Evolutionary conservation across 768 basidiomycete genomes (phyloP).

Genomic region (Dentipellis sp.): DNA sequence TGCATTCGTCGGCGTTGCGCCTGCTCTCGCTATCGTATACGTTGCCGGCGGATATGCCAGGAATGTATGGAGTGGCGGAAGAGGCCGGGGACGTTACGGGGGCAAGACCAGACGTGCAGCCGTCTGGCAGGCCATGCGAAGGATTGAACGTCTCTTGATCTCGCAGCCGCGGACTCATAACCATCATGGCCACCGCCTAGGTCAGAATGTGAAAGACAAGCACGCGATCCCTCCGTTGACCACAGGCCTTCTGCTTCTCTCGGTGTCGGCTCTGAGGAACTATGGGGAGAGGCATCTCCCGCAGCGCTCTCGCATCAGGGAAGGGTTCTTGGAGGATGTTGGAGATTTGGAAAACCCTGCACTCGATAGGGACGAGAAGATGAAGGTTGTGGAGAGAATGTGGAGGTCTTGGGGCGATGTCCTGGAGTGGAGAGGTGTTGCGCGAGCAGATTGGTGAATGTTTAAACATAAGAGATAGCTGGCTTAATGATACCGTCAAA

Average conservation of each 20-base stretch:
- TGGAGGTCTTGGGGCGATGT: slow-evolving; percentile 77
- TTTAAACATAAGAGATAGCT: too few species aligned
- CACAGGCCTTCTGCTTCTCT: slow-evolving; percentile 65
- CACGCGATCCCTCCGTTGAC: slow-evolving; percentile 43
- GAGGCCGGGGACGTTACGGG: slow-evolving; percentile 45
- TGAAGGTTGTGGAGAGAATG: slow-evolving; percentile 75
- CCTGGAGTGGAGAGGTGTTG: slow-evolving; percentile 43
- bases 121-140: slow-evolving; percentile 72
- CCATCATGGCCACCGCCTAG: slow-evolving; percentile 6
- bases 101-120: slow-evolving; percentile 41
- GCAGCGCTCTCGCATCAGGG: slow-evolving; percentile 47
- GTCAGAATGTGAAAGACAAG: slow-evolving; percentile 14
- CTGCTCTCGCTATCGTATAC: slow-evolving; percentile 76
- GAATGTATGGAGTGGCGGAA: slow-evolving; percentile 40
- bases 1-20: slow-evolving; percentile 93
- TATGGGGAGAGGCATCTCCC: slow-evolving; percentile 56
- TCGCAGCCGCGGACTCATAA: slow-evolving; percentile 29
- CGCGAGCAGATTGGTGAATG: too few species aligned
- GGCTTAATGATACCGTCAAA: too few species aligned
- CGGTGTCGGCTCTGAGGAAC: slow-evolving; percentile 53
- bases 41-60: slow-evolving; percentile 44
- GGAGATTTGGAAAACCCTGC: slow-evolving; percentile 70
- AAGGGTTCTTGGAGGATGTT: slow-evolving; percentile 82
- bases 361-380: slow-evolving; percentile 60
- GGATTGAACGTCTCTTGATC: slow-evolving; percentile 61